phyloP scores from a whole-genome alignment of 768 basidiomycete species.

The Termitomyces sp. region DNA sequence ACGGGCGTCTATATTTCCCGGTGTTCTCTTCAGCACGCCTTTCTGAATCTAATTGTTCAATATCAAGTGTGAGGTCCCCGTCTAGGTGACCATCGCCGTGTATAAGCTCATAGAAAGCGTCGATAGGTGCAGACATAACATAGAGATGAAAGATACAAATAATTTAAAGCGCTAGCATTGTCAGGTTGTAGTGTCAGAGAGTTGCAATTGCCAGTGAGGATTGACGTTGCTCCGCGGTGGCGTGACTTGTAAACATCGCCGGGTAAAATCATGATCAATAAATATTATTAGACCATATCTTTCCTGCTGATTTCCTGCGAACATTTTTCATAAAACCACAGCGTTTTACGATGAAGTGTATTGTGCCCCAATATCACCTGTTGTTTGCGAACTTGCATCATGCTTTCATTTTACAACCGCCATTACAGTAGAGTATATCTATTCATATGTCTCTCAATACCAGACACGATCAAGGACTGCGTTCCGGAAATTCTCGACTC shows the following conservation, averaged over 20 bases:
- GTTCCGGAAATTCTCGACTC: too few species aligned
- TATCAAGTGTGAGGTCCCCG: slow-evolving; percentile 4
- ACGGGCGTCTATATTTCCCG: slow-evolving; percentile 9
- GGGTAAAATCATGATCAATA: too few species aligned
- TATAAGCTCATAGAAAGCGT: slow-evolving; percentile 5
- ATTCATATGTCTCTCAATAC: too few species aligned
- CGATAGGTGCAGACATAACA: not conserved
- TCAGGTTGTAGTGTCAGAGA: not conserved
- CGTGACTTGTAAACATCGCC: not conserved
- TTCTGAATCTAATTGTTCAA: slow-evolving; percentile 13
- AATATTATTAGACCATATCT: too few species aligned
- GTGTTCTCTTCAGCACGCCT: not conserved
- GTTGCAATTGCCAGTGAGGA: not conserved
- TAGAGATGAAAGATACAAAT: not conserved
- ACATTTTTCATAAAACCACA: too few species aligned
- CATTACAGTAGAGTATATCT: too few species aligned
- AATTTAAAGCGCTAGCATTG: not conserved
- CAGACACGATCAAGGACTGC: too few species aligned
- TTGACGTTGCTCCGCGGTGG: not conserved
- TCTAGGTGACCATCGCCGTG: not conserved
- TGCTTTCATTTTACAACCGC: too few species aligned
- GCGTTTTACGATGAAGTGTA: too few species aligned
- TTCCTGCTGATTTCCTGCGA: too few species aligned
- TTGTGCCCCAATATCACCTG: too few species aligned
- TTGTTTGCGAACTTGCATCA: too few species aligned